Base-by-base conservation (phyloP, 345 rosid genomes). In the Eutrema japonicum region DNA sequence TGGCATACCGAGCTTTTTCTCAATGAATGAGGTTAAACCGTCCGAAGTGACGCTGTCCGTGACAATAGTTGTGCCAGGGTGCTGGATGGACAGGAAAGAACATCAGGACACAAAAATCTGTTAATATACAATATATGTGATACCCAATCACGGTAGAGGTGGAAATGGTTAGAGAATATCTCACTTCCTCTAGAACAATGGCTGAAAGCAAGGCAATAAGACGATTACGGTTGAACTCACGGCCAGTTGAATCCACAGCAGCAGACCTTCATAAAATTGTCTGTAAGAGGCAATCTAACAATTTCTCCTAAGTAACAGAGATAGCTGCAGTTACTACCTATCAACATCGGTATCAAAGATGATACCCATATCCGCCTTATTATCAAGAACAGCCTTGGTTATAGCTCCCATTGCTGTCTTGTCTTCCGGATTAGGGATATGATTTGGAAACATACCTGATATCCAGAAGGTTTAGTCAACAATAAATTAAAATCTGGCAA, bases 1-100 rank as follows among this genome's bases (percentile, higher is more conserved):
- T 59, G 11, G 47, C 82, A 47, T 88, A 95, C 97, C 96, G 16
- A 95, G 97, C 82, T 88, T 87, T 80, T 92, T 81, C 78, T 92
- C 96, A 64, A 95, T 92, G 76, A 90, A 92, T 41, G 88, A 72
- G 13, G 96, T 85, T 77, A 95, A 79, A 42, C 97, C 96, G 64
- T 94, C 98, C n/a, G 98, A 94, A 77, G 99, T 92, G 52, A 95
- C 99, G 40, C 99, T 95, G 73, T 95, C 99, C 2, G 99, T 95
- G 46, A 95, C 99, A 65, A 92, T 87, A 55, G 97, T 87, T 62
- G 97, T 86, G 72, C 92, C 92, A n/a, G 94, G 96, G 88, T 90
- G 99, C 99, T 95, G 52, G 48, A 79, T 71, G 54, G 53, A 70
- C 55, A 72, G 30, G 6, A 30, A 32, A 38, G 13, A 60, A 32